These are phyloP conservation scores for Pseudonitzschia multistriata DNA, from an alignment of 108 stramenopile genomes.

Conservation along the genomic window DNA sequence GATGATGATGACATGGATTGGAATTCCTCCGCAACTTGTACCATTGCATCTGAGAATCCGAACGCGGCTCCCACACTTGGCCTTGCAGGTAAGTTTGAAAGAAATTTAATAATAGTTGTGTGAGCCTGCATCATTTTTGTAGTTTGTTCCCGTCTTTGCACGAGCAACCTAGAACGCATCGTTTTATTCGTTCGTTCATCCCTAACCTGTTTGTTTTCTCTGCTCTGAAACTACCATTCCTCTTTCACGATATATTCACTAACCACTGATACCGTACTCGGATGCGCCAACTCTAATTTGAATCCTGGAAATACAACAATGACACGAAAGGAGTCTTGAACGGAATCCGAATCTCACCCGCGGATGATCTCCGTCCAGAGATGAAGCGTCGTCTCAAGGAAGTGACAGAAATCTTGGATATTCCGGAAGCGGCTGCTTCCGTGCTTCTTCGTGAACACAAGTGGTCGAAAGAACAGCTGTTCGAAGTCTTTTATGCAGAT, in stretches of 20 bases:
- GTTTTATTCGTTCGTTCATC: neutral
- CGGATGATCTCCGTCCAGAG: slow-evolving; percentile 65
- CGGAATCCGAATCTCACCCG: slow-evolving; percentile 69
- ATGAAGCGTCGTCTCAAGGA: slow-evolving; percentile 70
- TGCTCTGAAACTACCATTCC: neutral
- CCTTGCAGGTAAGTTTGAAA: too few relatives aligned
- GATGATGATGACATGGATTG: slow-evolving; percentile 35
- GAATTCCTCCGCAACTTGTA: slow-evolving; percentile 1
- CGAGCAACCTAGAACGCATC: too few relatives aligned
- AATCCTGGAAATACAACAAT: neutral
- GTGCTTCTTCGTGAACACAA: slow-evolving; percentile 86
- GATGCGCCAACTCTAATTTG: neutral
- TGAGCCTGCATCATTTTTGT: slow-evolving; percentile 6
- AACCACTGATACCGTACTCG: neutral
- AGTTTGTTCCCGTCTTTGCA: neutral
- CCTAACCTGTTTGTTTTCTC: neutral
- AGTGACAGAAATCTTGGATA: slow-evolving; percentile 79
- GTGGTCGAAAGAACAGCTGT: slow-evolving; percentile 91
- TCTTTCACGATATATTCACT: neutral
- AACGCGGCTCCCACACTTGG: slow-evolving; percentile 40
- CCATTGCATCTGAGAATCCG: slow-evolving; percentile 28
- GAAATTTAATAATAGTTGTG: too few relatives aligned
- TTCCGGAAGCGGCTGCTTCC: slow-evolving; percentile 73
- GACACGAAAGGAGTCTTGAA: slow-evolving; percentile 1
- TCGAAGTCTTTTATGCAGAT: slow-evolving; percentile 79